These are phyloP conservation scores for Lavandula angustifolia DNA, from an alignment of 257 asterid species.

Conservation along the genomic window DNA sequence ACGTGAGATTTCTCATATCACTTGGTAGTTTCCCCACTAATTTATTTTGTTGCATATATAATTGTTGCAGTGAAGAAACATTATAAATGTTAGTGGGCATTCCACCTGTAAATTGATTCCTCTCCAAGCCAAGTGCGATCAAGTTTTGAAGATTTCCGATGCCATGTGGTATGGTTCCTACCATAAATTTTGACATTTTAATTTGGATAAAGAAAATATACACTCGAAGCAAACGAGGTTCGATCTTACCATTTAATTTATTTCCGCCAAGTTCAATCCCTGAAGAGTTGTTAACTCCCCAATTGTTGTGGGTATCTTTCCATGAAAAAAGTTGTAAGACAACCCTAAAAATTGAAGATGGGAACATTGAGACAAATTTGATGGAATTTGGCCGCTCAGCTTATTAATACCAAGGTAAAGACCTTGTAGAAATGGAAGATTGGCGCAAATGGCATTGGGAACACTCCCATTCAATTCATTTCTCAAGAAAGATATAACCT, in stretches of 20 bases:
- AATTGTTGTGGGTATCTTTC: constrained; percentile 20
- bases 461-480: not conserved
- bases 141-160: constrained; percentile 18
- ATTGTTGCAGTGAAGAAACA: constrained; percentile 16
- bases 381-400: constrained; percentile 24
- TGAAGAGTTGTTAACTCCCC: constrained; percentile 19
- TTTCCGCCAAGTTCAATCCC: constrained; percentile 3
- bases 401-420: not conserved
- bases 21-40: constrained; percentile 20
- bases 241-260: constrained; percentile 1
- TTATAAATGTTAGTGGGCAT: constrained; percentile 1
- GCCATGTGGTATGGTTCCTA: constrained; percentile 27
- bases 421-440: not conserved
- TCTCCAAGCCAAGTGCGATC: not conserved
- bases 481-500: not conserved
- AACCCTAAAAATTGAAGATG: not conserved
- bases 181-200: not conserved
- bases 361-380: constrained; percentile 17
- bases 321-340: constrained; percentile 9
- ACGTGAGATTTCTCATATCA: constrained; percentile 26
- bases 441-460: not conserved
- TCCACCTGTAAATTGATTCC: constrained; percentile 7
- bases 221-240: too few relatives aligned
- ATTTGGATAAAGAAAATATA: too few relatives aligned
- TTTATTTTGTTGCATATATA: not conserved